These are phyloP conservation scores for Eucalyptus dawsonii DNA, from an alignment of 345 rosid genomes.

Conservation along the genomic window DNA sequence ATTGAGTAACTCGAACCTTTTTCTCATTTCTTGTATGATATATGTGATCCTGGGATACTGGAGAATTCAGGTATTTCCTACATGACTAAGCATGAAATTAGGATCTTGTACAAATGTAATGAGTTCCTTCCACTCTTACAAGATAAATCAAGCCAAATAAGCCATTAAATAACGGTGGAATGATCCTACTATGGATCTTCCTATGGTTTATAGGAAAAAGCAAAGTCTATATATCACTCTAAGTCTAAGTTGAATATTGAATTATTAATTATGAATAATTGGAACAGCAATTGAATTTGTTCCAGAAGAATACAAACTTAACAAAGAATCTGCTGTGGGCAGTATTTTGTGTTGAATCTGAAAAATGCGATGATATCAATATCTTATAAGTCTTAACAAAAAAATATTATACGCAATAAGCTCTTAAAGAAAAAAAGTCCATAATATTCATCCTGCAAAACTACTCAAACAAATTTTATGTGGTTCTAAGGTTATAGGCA, in stretches of 20 bases:
- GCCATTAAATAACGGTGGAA: not conserved
- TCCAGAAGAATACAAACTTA: not conserved
- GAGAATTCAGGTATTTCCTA: not conserved
- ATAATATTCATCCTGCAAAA: not conserved
- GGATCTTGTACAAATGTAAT: not conserved
- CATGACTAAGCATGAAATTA: not conserved
- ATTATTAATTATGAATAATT: not conserved
- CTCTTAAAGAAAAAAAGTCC: not conserved
- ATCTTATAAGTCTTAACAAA: not conserved
- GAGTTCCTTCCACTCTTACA: not conserved
- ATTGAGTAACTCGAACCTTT: not conserved
- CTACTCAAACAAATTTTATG: not conserved
- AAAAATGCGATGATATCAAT: not conserved
- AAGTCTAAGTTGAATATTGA: not conserved
- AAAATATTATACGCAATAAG: not conserved
- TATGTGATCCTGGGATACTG: not conserved
- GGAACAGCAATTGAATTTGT: not conserved
- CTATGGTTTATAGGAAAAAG: not conserved
- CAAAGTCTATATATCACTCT: not conserved
- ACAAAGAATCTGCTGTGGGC: not conserved
- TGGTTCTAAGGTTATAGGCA: not conserved
- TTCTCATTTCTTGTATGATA: not conserved
- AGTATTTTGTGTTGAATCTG: not conserved
- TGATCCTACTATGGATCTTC: not conserved
- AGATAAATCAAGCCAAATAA: not conserved